Conservation (phyloP, 345 rosid genomes). For the Lepidium africanum region DNA sequence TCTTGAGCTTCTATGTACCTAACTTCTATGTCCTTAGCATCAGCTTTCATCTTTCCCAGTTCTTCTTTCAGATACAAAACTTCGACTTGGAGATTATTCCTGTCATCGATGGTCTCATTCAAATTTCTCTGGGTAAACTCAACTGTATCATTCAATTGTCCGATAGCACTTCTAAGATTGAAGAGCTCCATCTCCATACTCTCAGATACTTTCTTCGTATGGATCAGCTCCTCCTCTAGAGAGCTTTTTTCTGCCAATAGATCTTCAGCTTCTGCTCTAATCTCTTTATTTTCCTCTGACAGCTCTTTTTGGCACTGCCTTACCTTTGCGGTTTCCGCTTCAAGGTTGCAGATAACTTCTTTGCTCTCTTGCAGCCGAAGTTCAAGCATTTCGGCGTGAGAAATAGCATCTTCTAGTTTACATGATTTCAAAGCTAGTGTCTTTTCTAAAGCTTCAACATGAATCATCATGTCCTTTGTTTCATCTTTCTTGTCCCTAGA, state of each 20-base stretch:
- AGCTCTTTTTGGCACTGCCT: conserved; percentile 27
- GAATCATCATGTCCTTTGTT: conserved; percentile 54
- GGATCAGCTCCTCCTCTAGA: conserved; percentile 47
- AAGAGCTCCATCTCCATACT: conserved; percentile 68
- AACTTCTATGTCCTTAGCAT: conserved; percentile 57
- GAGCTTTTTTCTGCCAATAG: conserved; percentile 40
- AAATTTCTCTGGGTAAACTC: conserved; percentile 46
- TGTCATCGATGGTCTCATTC: conserved; percentile 45
- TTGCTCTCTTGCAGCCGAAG: conserved; percentile 60
- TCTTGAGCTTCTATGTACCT: conserved; percentile 62
- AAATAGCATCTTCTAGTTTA: conserved; percentile 53
- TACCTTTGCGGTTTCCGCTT: conserved; percentile 34
- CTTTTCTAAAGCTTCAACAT: conserved; percentile 60
- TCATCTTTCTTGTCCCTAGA: conserved; percentile 74
- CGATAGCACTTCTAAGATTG: conserved; percentile 47
- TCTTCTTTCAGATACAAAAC: conserved; percentile 51
- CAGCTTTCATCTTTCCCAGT: conserved; percentile 42
- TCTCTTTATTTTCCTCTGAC: conserved; percentile 42
- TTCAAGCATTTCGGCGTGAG: conserved; percentile 45
- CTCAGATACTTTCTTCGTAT: conserved; percentile 42
- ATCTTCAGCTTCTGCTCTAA: conserved; percentile 45
- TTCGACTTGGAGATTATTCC: conserved; percentile 53
- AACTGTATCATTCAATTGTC: conserved; percentile 49
- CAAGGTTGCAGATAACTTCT: conserved; percentile 41
- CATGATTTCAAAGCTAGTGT: conserved; percentile 49